phyloP scores from a whole-genome alignment of 2,329 filamentous ascomycete species.

The Alternaria ventricosa region DNA sequence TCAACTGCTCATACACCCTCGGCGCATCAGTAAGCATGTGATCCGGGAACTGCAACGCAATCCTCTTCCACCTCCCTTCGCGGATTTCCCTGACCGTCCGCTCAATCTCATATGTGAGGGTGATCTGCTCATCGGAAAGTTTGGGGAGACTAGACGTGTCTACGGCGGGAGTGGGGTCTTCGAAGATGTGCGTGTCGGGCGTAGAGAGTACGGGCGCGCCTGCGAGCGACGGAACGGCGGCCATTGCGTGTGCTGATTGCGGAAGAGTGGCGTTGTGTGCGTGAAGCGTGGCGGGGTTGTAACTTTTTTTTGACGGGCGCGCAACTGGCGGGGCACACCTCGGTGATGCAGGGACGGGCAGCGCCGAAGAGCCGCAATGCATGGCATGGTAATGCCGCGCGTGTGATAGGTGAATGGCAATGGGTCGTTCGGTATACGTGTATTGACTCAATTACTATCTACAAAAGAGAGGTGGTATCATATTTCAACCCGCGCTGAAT shows the following conservation, averaged over 20 bases:
- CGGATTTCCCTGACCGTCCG: slow-evolving; percentile 79
- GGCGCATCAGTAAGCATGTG: slow-evolving; percentile 87
- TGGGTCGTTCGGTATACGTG: not conserved
- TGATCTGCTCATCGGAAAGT: slow-evolving; percentile 72
- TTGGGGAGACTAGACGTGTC: slow-evolving; percentile 41
- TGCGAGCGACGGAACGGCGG: slow-evolving; percentile 31
- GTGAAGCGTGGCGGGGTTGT: slow-evolving; percentile 20
- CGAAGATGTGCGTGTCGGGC: slow-evolving; percentile 66
- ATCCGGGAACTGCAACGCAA: slow-evolving; percentile 96
- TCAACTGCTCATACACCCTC: slow-evolving; percentile 73
- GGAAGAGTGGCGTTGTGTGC: slow-evolving; percentile 1
- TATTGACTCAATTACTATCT: slow-evolving; percentile 3
- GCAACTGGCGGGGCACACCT: slow-evolving; percentile 15
- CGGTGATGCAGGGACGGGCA: slow-evolving; percentile 14
- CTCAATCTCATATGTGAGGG: slow-evolving; percentile 81
- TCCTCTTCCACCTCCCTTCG: slow-evolving; percentile 72
- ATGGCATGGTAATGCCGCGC: not conserved
- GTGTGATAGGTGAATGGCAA: slow-evolving; percentile 4
- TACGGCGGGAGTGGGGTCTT: slow-evolving; percentile 57
- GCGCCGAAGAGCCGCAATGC: slow-evolving; percentile 18
- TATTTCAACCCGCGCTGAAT: not conserved
- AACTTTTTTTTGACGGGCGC: slow-evolving; percentile 20
- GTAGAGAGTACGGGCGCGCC: slow-evolving; percentile 67
- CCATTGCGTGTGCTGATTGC: slow-evolving; percentile 29
- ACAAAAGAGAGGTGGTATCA: slow-evolving; percentile 8